Evolutionary conservation across 2,329 filamentous ascomycete genomes (phyloP), one percentile per base, ranked within the genome.

Genomic region (Davidsoniella eucalypti): DNA sequence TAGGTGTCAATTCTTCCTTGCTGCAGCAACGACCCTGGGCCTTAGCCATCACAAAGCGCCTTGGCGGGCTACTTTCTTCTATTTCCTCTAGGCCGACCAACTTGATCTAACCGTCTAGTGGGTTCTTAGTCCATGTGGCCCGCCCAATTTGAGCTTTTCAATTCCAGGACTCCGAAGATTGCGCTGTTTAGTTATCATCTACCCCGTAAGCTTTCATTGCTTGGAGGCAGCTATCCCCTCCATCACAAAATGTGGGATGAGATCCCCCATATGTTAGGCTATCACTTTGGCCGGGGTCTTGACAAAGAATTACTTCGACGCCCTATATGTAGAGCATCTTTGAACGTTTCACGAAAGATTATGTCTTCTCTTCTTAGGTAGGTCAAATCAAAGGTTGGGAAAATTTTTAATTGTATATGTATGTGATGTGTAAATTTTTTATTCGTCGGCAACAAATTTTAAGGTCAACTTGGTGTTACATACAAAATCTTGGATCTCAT

Each of bases 1-100:
- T 53, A 53, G 51, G 51, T 50, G 33, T 50, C 51, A 53, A 53
- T 23, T 53, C 47, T 47, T 26, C 39, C 38, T 41, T 49, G 29
- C 26, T 53, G 47, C 25, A 40, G 26, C 44, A 52, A 39, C 39
- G 44, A 38, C 29, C 50, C 37, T 52, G 44, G 21, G 29, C 44
- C 47, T 38, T 44, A 36, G 38, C 38, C 21, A 52, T 33, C 39
- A 39, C 38, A 49, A 47, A 52, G 44, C 40, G 36, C 38, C 43
- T 49, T 23, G 21, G 33, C 23, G 37, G 37, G 26, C 38, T 33
- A 33, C 8, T n/a, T 49, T 40, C 8, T 14, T 33, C 39, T 39
- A 33, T 25, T 51, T 43, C 44, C 40, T 42, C 44, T 48, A 29
- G 36, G 29, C 44, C 44, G 40, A 33, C 14, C 25, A 18, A 8